Base-by-base conservation (phyloP, 139 green algal genomes). In the Bryopsis sp. region DNA sequence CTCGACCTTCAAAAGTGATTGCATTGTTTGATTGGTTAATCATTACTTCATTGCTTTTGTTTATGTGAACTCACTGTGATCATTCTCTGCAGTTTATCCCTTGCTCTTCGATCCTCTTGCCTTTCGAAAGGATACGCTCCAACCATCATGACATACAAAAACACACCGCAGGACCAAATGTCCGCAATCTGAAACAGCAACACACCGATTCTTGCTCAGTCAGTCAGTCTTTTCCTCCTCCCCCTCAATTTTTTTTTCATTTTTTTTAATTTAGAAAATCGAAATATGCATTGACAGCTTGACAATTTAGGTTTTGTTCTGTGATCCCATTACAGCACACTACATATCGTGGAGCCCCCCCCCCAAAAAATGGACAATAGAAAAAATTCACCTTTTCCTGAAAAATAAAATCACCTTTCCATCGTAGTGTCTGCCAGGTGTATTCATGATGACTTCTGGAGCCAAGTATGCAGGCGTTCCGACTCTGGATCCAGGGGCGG, bases 121-220 rank as follows among this genome's bases (percentile, higher is more conserved):
- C 87, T 77, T 82, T 97, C 91, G 76, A 99, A 99, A 8, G 94
- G 94, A 72, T 99, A 99, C 1, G 85, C 84, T 8, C 89, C 89
- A 35, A 91, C 86, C 65, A 90, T 74, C 94, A 99, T 97, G 22
- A 99, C 91, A 74, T 96, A 99, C 70, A 99, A 82, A 77, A 96
- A 96, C 24, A 99, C 94, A 1, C 94, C 94, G 73, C 88, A 95
- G 1, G 83, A 95, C 94, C 94, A 98, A 61, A 98, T 89, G 83
- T 98, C 92, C 1, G 92, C 89, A 19, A 85, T 78, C 72, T 90
- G 43, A 11, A 61, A 26, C 15, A 11, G 43, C 15, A 11, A n/a
- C n/a, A n/a, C n/a, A n/a, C n/a, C n/a, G n/a, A n/a, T n/a, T n/a
- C n/a, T n/a, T n/a, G n/a, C n/a, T n/a, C n/a, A n/a, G n/a, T n/a